These are phyloP conservation scores for Curvularia hawaiiensis DNA, from an alignment of 2,329 filamentous ascomycete species.

Conservation along the genomic window DNA sequence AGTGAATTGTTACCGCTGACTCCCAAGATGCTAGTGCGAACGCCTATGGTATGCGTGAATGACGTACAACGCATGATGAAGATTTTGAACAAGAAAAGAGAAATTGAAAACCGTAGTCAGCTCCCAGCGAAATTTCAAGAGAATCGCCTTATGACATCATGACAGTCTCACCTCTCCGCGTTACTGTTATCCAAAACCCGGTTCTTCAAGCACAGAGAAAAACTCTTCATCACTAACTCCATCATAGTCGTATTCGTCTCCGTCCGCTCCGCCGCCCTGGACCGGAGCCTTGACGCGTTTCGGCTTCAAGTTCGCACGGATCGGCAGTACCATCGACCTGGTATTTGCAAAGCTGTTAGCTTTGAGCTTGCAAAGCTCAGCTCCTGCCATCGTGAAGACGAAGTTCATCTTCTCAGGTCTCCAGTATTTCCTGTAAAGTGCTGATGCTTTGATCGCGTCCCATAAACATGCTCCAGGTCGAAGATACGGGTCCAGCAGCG, in stretches of 20 bases:
- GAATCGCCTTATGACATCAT: background rate
- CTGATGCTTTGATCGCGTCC: constrained; percentile 55
- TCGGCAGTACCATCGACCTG: constrained; percentile 20
- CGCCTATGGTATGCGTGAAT: background rate
- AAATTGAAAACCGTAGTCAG: background rate
- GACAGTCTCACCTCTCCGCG: background rate
- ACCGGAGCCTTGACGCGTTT: constrained; percentile 31
- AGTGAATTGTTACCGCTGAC: background rate
- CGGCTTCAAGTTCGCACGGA: constrained; percentile 41
- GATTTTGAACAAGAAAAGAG: background rate
- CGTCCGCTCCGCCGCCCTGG: constrained; percentile 18
- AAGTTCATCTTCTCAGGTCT: constrained; percentile 32
- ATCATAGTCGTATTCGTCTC: constrained; percentile 14
- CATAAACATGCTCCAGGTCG: constrained; percentile 38
- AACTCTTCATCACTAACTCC: constrained; percentile 29
- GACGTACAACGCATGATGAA: background rate
- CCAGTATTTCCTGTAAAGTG: constrained; percentile 41
- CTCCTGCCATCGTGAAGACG: constrained; percentile 49
- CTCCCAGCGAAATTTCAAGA: too few relatives aligned
- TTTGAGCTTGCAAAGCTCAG: constrained; percentile 49
- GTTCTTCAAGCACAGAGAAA: constrained; percentile 14
- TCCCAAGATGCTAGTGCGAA: background rate
- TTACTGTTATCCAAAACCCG: background rate
- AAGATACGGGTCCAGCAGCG: constrained; percentile 22
- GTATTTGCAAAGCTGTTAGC: constrained; percentile 16